These are phyloP conservation scores for Saksenaea oblongispora DNA, from an alignment of 371 early-diverging fungal species.

Conservation along the genomic window DNA sequence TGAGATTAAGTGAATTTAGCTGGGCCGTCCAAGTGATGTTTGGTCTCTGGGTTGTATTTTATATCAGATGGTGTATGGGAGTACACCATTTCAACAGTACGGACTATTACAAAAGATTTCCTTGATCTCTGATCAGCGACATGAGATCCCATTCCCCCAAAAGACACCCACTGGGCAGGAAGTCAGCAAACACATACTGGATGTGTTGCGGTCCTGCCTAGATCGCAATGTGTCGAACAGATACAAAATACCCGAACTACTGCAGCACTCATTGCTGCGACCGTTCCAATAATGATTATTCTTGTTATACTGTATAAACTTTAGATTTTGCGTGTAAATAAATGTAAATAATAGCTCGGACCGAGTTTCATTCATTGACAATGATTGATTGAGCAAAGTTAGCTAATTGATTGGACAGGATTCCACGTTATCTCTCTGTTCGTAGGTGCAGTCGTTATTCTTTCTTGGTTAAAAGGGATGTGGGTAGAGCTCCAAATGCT, in stretches of 20 bases:
- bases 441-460: no score
- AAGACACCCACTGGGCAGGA: neutral
- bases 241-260: constrained; percentile 9
- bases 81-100: constrained; percentile 84
- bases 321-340: neutral
- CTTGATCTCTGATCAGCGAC: constrained; percentile 68
- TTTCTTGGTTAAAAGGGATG: no score
- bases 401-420: no score
- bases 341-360: no score
- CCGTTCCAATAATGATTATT: neutral
- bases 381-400: no score
- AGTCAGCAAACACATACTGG: constrained; percentile 3
- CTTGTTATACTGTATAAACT: neutral
- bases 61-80: constrained; percentile 95
- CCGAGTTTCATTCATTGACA: no score
- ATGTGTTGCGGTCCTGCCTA: constrained; percentile 17
- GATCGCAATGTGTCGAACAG: constrained; percentile 8
- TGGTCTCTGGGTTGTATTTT: constrained; percentile 99
- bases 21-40: constrained; percentile 85
- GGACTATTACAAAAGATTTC: constrained; percentile 65
- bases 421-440: no score
- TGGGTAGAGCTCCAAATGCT: no score
- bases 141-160: constrained; percentile 59
- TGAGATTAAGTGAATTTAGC: constrained; percentile 21
- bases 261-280: constrained; percentile 11